phyloP scores from a whole-genome alignment of 129 eudicot species.

The Artemisia annua region DNA sequence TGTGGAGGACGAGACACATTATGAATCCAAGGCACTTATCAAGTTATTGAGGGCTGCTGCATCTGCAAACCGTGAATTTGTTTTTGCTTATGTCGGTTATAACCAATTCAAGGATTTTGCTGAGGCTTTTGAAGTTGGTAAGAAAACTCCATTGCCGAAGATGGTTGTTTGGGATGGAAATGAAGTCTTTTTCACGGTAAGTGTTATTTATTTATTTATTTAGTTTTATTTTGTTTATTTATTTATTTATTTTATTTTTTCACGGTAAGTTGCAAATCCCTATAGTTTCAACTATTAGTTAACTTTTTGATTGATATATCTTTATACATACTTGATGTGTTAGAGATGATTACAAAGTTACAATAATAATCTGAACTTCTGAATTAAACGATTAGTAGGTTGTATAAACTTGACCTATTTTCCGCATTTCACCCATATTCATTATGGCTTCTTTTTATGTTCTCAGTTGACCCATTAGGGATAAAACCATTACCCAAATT shows the following conservation, averaged over 20 bases:
- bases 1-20: conserved; percentile 61
- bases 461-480: neutral
- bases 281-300: neutral
- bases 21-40: conserved; percentile 55
- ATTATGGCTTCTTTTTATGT: no score
- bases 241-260: no score
- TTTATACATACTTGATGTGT: neutral
- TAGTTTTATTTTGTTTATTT: no score
- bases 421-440: no score
- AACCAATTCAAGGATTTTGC: conserved; percentile 74
- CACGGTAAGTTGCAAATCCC: conserved; percentile 48
- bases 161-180: conserved; percentile 99
- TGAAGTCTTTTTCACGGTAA: conserved; percentile 72
- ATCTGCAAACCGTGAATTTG: conserved; percentile 88
- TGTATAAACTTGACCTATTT: no score
- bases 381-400: neutral
- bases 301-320: no score
- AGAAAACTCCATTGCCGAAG: conserved; percentile 73
- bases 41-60: conserved; percentile 89
- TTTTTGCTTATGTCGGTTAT: conserved; percentile 86
- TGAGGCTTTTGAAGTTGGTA: conserved; percentile 82
- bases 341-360: neutral
- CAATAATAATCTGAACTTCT: neutral
- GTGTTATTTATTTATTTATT: no score
- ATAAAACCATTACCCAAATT: neutral